Conservation (phyloP, 441 rosid species). For the Erodium chrysanthum region DNA sequence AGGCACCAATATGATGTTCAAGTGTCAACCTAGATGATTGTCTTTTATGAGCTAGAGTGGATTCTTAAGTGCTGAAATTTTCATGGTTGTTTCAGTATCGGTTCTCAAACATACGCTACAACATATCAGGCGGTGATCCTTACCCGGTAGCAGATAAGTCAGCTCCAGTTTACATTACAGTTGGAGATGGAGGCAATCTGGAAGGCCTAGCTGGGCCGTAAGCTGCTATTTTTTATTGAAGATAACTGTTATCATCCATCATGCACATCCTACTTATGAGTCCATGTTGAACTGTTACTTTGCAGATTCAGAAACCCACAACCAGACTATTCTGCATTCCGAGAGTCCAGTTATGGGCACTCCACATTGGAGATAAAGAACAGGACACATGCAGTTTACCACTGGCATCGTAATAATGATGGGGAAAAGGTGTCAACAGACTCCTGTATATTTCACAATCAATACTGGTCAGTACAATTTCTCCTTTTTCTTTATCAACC, state of each 20-base stretch:
- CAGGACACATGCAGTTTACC: slow-evolving; percentile 65
- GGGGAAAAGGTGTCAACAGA: slow-evolving; percentile 52
- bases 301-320: slow-evolving; percentile 60
- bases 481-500: background rate
- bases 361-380: slow-evolving; percentile 52
- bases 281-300: background rate
- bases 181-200: slow-evolving; percentile 3
- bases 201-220: slow-evolving; percentile 5
- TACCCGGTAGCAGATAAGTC: background rate
- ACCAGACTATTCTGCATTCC: slow-evolving; percentile 69
- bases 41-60: background rate
- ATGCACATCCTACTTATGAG: background rate
- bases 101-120: slow-evolving; percentile 4
- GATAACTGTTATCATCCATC: background rate
- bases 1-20: background rate
- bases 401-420: slow-evolving; percentile 67
- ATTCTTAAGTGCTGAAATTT: background rate
- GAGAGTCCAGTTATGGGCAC: slow-evolving; percentile 80
- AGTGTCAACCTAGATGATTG: background rate
- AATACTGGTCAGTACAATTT: slow-evolving; percentile 41
- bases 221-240: background rate
- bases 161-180: slow-evolving; percentile 5
- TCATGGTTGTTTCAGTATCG: background rate
- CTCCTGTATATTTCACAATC: slow-evolving; percentile 45
- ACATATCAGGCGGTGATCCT: slow-evolving; percentile 1